Evolutionary conservation across 2,329 filamentous ascomycete genomes (phyloP).

Genomic region (Hypocrella siamensis): DNA sequence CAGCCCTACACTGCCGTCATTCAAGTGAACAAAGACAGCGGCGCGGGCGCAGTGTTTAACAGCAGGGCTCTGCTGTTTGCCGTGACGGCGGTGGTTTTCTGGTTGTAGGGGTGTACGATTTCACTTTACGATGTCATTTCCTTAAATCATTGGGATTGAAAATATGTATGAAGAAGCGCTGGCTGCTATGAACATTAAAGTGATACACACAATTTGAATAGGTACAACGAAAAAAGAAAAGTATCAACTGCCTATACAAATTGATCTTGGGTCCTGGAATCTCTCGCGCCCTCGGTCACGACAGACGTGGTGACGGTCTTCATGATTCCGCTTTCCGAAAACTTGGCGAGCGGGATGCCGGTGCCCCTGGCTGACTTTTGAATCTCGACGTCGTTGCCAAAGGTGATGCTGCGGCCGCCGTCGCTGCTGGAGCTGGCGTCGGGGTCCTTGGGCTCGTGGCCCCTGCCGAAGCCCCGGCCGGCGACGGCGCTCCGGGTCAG

Average conservation of each 20-base stretch:
- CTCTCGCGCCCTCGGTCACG: not conserved
- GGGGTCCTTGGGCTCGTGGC: not conserved
- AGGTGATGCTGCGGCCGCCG: not conserved
- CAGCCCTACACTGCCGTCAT: not conserved
- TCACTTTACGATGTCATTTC: no score
- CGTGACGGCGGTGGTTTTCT: not conserved
- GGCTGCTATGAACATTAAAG: no score
- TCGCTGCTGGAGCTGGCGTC: not conserved
- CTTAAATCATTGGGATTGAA: no score
- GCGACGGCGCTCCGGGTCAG: not conserved
- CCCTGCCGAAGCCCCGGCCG: not conserved
- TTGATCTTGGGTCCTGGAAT: not conserved
- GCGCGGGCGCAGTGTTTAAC: no score
- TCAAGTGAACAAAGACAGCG: not conserved
- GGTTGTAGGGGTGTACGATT: no score
- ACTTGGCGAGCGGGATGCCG: not conserved
- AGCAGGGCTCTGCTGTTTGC: not conserved
- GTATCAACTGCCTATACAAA: no score
- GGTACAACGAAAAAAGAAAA: no score
- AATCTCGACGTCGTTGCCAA: conserved; percentile 3
- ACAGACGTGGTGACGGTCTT: not conserved
- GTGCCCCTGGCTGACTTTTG: not conserved
- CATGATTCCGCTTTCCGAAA: not conserved
- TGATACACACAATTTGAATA: no score
- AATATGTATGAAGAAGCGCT: no score